Evolutionary conservation across 257 asterid species (phyloP).

Genomic region (Nicotiana tomentosiformis): DNA sequence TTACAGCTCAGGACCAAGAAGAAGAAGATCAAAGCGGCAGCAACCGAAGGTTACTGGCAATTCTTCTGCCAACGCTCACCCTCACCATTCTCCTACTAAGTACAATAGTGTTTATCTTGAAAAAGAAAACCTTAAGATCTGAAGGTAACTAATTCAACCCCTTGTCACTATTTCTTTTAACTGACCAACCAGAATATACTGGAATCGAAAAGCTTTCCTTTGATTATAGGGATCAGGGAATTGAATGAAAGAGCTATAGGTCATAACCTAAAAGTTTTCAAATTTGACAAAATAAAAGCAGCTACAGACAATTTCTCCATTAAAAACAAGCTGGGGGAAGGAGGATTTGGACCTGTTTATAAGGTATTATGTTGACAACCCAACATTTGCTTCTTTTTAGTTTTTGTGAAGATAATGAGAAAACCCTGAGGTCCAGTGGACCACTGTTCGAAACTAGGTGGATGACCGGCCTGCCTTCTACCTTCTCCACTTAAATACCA

Average conservation of each 20-base stretch:
- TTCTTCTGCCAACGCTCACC: constrained; percentile 12
- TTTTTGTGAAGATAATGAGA: too few relatives aligned
- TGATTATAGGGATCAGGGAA: constrained; percentile 7
- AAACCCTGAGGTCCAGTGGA: too few relatives aligned
- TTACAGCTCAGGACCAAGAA: constrained; percentile 20
- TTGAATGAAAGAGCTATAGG: constrained; percentile 1
- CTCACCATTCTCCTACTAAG: constrained; percentile 17
- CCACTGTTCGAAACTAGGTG: too few relatives aligned
- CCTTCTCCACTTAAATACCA: too few relatives aligned
- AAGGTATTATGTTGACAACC: constrained; percentile 18
- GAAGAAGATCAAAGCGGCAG: background rate
- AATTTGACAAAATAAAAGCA: constrained; percentile 14
- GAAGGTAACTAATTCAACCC: constrained; percentile 13
- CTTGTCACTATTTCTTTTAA: background rate
- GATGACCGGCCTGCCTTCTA: too few relatives aligned
- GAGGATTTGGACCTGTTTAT: constrained; percentile 40
- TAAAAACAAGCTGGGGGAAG: constrained; percentile 29
- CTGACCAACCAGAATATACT: background rate
- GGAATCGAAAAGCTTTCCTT: background rate
- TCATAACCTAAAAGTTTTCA: constrained; percentile 17
- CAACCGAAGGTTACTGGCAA: constrained; percentile 1
- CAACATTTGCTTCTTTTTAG: background rate
- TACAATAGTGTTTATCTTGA: constrained; percentile 10
- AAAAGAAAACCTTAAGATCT: constrained; percentile 8
- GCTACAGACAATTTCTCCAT: constrained; percentile 26